Evolutionary conservation across 2,329 filamentous ascomycete species (phyloP).

Genomic region (Verticillium zaregamsianum): DNA sequence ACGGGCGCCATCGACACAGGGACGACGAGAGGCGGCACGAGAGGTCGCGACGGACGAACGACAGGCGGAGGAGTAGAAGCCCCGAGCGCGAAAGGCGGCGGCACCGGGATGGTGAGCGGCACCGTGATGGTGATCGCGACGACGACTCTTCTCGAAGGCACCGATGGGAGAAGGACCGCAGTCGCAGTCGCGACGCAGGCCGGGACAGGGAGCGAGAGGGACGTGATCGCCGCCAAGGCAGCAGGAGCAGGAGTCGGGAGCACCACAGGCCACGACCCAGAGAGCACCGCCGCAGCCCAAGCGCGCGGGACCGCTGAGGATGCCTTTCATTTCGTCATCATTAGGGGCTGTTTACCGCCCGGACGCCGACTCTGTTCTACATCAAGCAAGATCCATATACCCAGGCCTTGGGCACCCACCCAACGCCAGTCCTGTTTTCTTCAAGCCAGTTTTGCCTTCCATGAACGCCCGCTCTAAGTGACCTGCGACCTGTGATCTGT

Average conservation of each 20-base stretch:
- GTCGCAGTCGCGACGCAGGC: not conserved
- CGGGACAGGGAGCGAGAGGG: slow-evolving; percentile 1
- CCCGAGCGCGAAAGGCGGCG: slow-evolving; percentile 3
- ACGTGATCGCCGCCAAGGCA: slow-evolving; percentile 8
- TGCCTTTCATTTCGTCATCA: not conserved
- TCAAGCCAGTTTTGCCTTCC: not conserved
- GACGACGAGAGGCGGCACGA: slow-evolving; percentile 17
- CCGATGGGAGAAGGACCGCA: not conserved
- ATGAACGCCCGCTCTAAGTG: not conserved
- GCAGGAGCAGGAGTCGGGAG: slow-evolving; percentile 7
- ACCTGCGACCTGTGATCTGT: not conserved
- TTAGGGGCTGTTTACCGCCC: not conserved
- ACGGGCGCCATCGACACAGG: slow-evolving; percentile 16
- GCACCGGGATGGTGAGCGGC: slow-evolving; percentile 5
- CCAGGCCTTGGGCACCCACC: not conserved
- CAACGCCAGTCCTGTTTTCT: not conserved
- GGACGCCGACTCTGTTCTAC: not conserved
- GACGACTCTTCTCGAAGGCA: slow-evolving; percentile 3
- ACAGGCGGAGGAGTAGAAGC: slow-evolving; percentile 12
- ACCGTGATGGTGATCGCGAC: not conserved
- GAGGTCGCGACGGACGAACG: slow-evolving; percentile 16
- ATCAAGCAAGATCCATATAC: not conserved
- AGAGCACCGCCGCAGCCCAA: slow-evolving; percentile 7
- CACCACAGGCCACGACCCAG: slow-evolving; percentile 3
- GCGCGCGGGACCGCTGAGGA: slow-evolving; percentile 5